Evolutionary conservation across 768 basidiomycete species (phyloP).

Genomic region (Tephrocybe sp.): DNA sequence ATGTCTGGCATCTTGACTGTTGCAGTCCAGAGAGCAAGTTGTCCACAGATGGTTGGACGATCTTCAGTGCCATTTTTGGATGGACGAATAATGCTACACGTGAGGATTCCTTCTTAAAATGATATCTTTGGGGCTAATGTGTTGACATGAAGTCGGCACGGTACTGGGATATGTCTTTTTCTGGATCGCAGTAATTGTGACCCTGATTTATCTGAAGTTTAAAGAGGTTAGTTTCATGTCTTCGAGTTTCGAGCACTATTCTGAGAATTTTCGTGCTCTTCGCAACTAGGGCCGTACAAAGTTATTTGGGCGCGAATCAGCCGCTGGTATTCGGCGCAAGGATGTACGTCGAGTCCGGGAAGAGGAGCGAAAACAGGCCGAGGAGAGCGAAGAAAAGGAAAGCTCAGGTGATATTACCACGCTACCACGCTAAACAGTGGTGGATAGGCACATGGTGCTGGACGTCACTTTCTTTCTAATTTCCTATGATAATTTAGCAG

Average conservation of each 20-base stretch:
- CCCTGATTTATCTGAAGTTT: slow-evolving; percentile 68
- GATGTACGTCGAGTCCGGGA: slow-evolving; percentile 17
- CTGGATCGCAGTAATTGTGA: slow-evolving; percentile 80
- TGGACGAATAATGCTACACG: slow-evolving; percentile 85
- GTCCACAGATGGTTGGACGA: slow-evolving; percentile 63
- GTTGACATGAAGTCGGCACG: slow-evolving; percentile 52
- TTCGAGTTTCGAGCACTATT: no score
- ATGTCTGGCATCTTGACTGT: slow-evolving; percentile 87
- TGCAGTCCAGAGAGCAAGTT: slow-evolving; percentile 63
- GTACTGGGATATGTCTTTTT: slow-evolving; percentile 90
- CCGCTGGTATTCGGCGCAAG: slow-evolving; percentile 38
- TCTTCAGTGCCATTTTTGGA: slow-evolving; percentile 85
- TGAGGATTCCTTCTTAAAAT: slow-evolving; percentile 27
- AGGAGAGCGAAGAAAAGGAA: slow-evolving; percentile 1
- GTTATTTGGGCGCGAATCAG: slow-evolving; percentile 57
- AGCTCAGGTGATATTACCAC: not conserved
- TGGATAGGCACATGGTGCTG: no score
- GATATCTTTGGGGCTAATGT: not conserved
- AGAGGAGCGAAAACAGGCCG: not conserved
- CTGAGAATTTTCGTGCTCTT: not conserved
- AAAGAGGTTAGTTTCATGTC: slow-evolving; percentile 42
- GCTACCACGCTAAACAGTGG: slow-evolving; percentile 7
- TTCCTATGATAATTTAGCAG: no score
- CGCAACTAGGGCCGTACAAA: slow-evolving; percentile 60
- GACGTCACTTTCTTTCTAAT: no score